Conservation (phyloP, 371 early-diverging fungal genomes). For the Apophysomyces ossiformis region DNA sequence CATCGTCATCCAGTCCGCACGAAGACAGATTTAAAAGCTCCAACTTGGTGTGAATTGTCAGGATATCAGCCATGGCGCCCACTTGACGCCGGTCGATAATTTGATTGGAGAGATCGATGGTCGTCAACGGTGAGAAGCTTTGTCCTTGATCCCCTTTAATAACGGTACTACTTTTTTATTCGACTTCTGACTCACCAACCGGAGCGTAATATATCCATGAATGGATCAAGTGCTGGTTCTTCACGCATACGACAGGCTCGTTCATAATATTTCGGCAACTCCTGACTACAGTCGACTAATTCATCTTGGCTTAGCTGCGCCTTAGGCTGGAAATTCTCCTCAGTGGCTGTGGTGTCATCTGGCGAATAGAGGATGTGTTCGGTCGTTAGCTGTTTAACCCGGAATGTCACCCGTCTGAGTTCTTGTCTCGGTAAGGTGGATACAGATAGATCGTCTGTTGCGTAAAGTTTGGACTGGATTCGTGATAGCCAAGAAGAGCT, state of each 20-base stretch:
- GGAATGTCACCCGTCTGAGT: conserved; percentile 48
- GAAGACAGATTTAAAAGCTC: conserved; percentile 32
- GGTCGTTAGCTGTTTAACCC: conserved; percentile 36
- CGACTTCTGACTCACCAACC: conserved; percentile 26
- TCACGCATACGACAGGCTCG: conserved; percentile 47
- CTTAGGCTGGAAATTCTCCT: not conserved
- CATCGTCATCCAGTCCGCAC: conserved; percentile 43
- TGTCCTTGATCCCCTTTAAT: conserved; percentile 13
- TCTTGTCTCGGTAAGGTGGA: conserved; percentile 37
- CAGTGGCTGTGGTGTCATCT: not conserved
- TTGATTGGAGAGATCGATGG: conserved; percentile 55
- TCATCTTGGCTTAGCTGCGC: not conserved
- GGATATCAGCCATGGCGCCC: conserved; percentile 63
- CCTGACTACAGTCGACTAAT: conserved; percentile 9
- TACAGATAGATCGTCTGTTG: conserved; percentile 14
- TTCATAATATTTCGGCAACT: conserved; percentile 42
- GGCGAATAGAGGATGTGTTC: conserved; percentile 31
- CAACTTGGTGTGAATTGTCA: conserved; percentile 37
- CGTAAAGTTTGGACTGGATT: conserved; percentile 26
- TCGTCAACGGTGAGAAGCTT: conserved; percentile 32
- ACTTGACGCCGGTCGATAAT: conserved; percentile 38
- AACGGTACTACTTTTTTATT: not conserved
- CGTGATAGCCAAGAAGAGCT: conserved; percentile 29
- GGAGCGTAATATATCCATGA: conserved; percentile 30
- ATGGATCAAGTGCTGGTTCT: conserved; percentile 34